Evolutionary conservation across 2,329 filamentous ascomycete genomes (phyloP).

Genomic region (Fusarium nematophilum): DNA sequence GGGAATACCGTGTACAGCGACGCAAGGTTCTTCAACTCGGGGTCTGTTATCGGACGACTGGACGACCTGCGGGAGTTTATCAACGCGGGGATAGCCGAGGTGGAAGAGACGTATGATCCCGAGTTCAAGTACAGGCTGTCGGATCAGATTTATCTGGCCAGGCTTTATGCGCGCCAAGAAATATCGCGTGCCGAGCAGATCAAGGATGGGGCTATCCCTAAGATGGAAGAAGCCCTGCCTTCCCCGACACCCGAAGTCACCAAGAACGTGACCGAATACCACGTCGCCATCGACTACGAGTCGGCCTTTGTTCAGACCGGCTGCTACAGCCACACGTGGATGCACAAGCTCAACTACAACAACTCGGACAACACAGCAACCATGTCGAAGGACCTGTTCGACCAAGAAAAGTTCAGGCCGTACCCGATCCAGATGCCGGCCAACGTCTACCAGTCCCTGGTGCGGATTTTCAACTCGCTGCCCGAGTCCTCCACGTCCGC

Average conservation of each 20-base stretch:
- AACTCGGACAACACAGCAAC: conserved; percentile 18
- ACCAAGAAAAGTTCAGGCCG: conserved; percentile 20
- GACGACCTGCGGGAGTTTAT: conserved; percentile 45
- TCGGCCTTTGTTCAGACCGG: conserved; percentile 31
- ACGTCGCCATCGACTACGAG: conserved; percentile 35
- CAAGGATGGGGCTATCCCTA: conserved; percentile 38
- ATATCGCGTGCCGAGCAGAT: conserved; percentile 50
- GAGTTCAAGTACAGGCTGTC: conserved; percentile 43
- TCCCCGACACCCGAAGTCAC: no score
- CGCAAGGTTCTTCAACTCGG: conserved; percentile 58
- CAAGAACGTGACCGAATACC: conserved; percentile 24
- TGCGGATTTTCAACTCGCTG: conserved; percentile 19
- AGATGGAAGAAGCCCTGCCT: no score
- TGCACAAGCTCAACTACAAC: conserved; percentile 27
- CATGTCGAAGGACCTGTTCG: conserved; percentile 23
- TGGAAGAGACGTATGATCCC: conserved; percentile 49
- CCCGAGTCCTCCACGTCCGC: conserved; percentile 12
- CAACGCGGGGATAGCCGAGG: conserved; percentile 42
- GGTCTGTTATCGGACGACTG: conserved; percentile 57
- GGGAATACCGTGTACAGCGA: conserved; percentile 47
- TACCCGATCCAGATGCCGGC: conserved; percentile 26
- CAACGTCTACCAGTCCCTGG: conserved; percentile 22
- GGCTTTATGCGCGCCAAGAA: conserved; percentile 57
- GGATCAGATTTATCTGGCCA: conserved; percentile 55
- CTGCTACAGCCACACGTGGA: conserved; percentile 27